Percentiles rank a stretch among this genome's conserved stretches.
phyloP scores from a whole-genome alignment of 78 protist genomes.

The Planoprotostelium fungivorum region DNA sequence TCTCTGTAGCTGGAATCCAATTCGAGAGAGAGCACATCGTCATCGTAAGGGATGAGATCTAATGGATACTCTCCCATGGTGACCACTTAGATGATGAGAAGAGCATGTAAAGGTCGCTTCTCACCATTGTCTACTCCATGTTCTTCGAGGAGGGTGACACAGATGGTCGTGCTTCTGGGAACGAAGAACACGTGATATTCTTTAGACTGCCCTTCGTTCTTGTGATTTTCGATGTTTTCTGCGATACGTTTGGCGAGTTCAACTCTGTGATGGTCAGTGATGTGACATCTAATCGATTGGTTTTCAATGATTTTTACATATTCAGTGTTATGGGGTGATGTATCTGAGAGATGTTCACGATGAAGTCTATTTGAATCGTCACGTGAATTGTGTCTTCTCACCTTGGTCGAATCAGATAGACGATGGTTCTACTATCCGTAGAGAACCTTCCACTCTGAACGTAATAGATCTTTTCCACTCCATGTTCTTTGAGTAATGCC shows the following conservation, averaged over 20 bases:
- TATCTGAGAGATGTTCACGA: background rate
- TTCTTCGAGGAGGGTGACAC: constrained; percentile 76
- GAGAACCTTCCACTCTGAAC: constrained; percentile 38
- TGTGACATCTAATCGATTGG: too few species aligned
- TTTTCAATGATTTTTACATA: too few species aligned
- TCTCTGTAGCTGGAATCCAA: constrained; percentile 46
- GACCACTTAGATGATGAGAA: background rate
- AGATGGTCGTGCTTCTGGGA: constrained; percentile 68
- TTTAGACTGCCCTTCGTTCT: constrained; percentile 16
- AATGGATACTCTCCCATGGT: constrained; percentile 34
- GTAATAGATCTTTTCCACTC: constrained; percentile 74
- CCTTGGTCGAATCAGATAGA: constrained; percentile 76
- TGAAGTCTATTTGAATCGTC: background rate
- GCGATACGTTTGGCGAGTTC: constrained; percentile 25
- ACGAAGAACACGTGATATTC: constrained; percentile 55
- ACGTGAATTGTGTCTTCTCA: background rate
- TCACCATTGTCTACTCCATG: constrained; percentile 65
- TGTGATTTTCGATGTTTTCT: constrained; percentile 18
- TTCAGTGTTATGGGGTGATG: background rate
- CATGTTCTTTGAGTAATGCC: constrained; percentile 65
- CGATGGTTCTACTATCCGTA: constrained; percentile 25
- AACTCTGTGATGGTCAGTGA: background rate
- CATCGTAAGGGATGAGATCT: constrained; percentile 82
- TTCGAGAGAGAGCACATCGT: constrained; percentile 86
- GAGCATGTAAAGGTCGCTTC: background rate